Percentiles rank a stretch among this genome's conserved stretches.
Evolutionary conservation across 2,329 filamentous ascomycete genomes (phyloP).

Genomic region (Colletotrichum neosansevieriae): DNA sequence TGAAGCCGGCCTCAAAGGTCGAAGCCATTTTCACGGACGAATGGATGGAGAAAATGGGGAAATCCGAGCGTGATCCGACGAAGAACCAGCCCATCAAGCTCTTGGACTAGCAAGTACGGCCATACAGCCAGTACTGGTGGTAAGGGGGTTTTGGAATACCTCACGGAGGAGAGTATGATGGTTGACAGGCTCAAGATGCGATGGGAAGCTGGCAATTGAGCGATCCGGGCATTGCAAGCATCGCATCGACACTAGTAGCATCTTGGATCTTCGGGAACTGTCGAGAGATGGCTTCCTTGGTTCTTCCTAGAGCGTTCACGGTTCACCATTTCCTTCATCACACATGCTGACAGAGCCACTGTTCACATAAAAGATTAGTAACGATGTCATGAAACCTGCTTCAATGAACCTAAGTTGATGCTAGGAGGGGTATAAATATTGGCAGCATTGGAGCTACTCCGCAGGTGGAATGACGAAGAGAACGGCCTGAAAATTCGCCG

Average conservation of each 20-base stretch:
- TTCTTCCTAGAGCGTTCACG: no score
- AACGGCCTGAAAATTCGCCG: background rate
- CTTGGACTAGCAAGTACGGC: constrained; percentile 52
- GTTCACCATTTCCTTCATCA: no score
- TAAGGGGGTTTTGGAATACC: background rate
- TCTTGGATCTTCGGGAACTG: no score
- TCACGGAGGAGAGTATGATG: constrained; percentile 17
- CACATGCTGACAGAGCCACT: no score
- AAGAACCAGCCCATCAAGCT: constrained; percentile 66
- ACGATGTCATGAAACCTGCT: background rate
- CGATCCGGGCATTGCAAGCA: background rate
- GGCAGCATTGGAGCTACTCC: background rate
- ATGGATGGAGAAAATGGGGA: constrained; percentile 42
- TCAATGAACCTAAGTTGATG: constrained; percentile 5
- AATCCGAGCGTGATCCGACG: constrained; percentile 56
- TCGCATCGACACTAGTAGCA: background rate
- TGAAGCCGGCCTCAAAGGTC: constrained; percentile 56
- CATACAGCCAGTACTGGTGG: background rate
- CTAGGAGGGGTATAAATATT: background rate
- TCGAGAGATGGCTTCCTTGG: no score
- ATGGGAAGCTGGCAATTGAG: constrained; percentile 2
- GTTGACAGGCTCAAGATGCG: background rate
- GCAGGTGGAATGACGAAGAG: background rate
- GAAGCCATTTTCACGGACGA: constrained; percentile 48
- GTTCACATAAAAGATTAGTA: no score